Evolutionary conservation across 257 asterid genomes (phyloP).

Genomic region (Solanum microdontum): DNA sequence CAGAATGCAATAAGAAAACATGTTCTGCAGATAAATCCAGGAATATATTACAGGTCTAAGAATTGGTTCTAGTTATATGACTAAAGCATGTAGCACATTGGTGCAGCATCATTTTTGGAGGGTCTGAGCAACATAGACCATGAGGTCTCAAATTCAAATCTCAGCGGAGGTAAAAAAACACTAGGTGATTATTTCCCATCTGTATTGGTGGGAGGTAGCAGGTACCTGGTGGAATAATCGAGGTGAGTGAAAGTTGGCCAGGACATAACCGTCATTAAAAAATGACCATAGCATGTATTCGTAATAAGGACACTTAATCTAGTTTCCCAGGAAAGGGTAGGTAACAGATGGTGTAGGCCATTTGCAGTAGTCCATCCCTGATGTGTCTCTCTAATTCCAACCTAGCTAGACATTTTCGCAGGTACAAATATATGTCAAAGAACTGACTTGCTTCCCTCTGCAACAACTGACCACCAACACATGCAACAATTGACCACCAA

Average conservation of each 20-base stretch:
- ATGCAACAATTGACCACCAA: neutral
- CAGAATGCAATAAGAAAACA: neutral
- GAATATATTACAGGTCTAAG: neutral
- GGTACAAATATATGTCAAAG: neutral
- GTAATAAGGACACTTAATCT: neutral
- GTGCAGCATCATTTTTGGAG: neutral
- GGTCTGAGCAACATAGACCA: neutral
- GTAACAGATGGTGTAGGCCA: neutral
- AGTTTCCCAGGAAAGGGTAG: neutral
- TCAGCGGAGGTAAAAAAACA: neutral
- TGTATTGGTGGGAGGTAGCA: neutral
- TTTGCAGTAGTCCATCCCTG: neutral
- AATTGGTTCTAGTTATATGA: neutral
- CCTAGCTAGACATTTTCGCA: neutral
- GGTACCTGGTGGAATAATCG: neutral
- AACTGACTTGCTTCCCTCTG: neutral
- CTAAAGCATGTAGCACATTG: neutral
- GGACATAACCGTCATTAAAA: neutral
- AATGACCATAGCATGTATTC: neutral
- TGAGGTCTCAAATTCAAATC: neutral
- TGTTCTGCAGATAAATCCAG: neutral
- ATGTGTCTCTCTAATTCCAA: neutral
- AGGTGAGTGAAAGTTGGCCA: neutral
- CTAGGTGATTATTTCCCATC: neutral
- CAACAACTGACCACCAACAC: neutral